These are phyloP conservation scores for Calonectria pseudoturangicola DNA, from an alignment of 2,329 filamentous ascomycete genomes.

Conservation along the genomic window DNA sequence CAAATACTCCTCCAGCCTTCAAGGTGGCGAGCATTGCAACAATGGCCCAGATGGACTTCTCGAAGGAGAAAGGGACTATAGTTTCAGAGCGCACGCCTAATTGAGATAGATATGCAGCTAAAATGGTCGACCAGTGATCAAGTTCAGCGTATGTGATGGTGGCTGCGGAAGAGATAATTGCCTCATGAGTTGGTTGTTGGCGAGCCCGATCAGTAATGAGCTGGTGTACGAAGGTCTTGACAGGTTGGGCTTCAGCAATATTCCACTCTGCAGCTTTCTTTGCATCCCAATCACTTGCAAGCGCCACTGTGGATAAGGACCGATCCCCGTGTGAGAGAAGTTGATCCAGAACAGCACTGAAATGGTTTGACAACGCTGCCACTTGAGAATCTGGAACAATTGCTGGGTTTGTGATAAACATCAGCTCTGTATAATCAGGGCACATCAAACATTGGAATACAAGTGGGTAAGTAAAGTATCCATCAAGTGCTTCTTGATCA, in stretches of 20 bases:
- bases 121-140: constrained; percentile 18
- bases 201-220: constrained; percentile 39
- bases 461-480: constrained; percentile 26
- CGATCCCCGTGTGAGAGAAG: not conserved
- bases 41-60: constrained; percentile 40
- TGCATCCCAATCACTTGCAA: constrained; percentile 10
- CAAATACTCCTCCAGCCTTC: constrained; percentile 57
- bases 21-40: constrained; percentile 58
- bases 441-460: constrained; percentile 13
- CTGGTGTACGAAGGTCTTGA: constrained; percentile 43
- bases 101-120: constrained; percentile 24
- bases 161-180: constrained; percentile 50
- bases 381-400: constrained; percentile 8
- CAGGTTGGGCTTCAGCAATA: not conserved
- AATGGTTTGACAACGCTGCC: constrained; percentile 1
- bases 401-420: constrained; percentile 10
- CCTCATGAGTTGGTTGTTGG: constrained; percentile 29
- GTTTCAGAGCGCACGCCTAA: constrained; percentile 30
- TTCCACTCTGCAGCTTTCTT: not conserved
- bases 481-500: constrained; percentile 10
- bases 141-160: constrained; percentile 47
- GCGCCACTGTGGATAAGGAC: not conserved
- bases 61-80: constrained; percentile 39
- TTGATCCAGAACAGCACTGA: constrained; percentile 6
- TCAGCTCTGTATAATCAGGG: not conserved